phyloP scores from a whole-genome alignment of 306 rosid species.

The Clitoria ternatea region DNA sequence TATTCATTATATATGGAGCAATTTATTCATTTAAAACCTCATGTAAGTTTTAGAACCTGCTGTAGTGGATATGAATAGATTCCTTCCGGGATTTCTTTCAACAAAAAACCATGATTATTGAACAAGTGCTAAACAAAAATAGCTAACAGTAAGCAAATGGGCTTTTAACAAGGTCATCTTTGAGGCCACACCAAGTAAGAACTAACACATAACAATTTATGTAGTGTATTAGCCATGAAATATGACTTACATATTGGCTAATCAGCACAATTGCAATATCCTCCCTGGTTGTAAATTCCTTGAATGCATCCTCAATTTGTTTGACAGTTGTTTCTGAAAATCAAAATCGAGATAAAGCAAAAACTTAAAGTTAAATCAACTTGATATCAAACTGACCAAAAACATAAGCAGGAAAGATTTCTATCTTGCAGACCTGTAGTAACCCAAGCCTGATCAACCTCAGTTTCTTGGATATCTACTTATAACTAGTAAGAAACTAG shows the following conservation, averaged over 20 bases:
- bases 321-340: constrained; percentile 81
- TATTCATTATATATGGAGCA: not conserved
- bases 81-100: not conserved
- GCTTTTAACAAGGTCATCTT: not conserved
- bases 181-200: constrained; percentile 1
- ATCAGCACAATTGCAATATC: constrained; percentile 83
- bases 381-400: constrained; percentile 8
- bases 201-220: not conserved
- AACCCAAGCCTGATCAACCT: constrained; percentile 4
- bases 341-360: constrained; percentile 6
- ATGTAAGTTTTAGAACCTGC: not conserved
- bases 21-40: constrained; percentile 2
- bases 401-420: not conserved
- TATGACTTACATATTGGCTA: constrained; percentile 86
- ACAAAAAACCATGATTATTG: not conserved
- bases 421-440: not conserved
- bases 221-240: constrained; percentile 14
- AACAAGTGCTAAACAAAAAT: not conserved
- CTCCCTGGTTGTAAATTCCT: constrained; percentile 81
- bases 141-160: constrained; percentile 10
- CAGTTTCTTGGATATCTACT: not conserved
- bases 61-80: not conserved
- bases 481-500: not conserved
- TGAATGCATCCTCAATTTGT: constrained; percentile 93
- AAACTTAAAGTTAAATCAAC: constrained; percentile 20